These are phyloP conservation scores for Chaetomium globosum DNA, from an alignment of 2,329 filamentous ascomycete species.

Conservation along the genomic window DNA sequence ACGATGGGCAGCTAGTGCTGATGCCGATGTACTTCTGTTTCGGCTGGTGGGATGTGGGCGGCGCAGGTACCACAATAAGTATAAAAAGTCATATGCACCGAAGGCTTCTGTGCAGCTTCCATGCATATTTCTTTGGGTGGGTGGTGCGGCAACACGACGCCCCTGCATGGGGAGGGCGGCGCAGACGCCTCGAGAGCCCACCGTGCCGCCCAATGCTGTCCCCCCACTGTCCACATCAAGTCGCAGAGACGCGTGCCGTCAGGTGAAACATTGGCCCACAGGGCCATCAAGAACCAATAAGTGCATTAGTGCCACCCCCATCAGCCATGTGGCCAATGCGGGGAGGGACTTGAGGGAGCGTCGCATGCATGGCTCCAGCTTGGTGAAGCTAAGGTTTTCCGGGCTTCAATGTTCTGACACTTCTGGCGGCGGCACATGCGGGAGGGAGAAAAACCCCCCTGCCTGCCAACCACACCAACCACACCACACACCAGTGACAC, in stretches of 20 bases:
- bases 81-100: slow-evolving; percentile 31
- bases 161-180: slow-evolving; percentile 23
- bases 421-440: slow-evolving; percentile 12
- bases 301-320: background rate
- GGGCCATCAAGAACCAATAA: slow-evolving; percentile 6
- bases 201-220: slow-evolving; percentile 17
- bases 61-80: slow-evolving; percentile 28
- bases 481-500: no score
- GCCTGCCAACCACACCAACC: no score
- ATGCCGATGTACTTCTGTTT: slow-evolving; percentile 20
- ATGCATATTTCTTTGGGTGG: slow-evolving; percentile 15
- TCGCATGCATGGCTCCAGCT: slow-evolving; percentile 12
- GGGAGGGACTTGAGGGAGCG: background rate
- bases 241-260: slow-evolving; percentile 4
- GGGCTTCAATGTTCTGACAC: slow-evolving; percentile 5
- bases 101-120: slow-evolving; percentile 27
- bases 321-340: slow-evolving; percentile 10
- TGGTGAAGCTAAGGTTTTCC: slow-evolving; percentile 4
- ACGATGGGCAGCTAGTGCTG: slow-evolving; percentile 5
- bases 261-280: slow-evolving; percentile 12
- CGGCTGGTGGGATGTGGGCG: background rate
- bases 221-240: slow-evolving; percentile 11
- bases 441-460: background rate
- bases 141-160: slow-evolving; percentile 1
- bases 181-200: background rate